Conservation (phyloP, 768 basidiomycete species). For the Suillus plorans region DNA sequence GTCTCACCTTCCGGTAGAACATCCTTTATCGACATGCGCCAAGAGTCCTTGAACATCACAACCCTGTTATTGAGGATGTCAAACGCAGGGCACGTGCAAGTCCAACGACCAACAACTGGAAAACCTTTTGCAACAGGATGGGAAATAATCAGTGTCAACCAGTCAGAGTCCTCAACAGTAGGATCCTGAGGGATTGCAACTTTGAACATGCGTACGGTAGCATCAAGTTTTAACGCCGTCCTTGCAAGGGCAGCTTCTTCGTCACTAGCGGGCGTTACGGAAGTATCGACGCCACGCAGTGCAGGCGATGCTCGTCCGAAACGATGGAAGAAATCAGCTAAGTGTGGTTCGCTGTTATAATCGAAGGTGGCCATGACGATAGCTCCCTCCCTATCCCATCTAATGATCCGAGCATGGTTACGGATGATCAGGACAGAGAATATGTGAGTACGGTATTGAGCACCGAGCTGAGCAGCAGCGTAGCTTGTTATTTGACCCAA, state of each 20-base stretch:
- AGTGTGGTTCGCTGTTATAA: conserved; percentile 13
- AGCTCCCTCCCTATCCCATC: conserved; percentile 17
- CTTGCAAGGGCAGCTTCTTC: conserved; percentile 6
- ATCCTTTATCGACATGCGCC: background rate
- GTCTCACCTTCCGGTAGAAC: conserved; percentile 3
- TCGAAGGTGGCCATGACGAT: conserved; percentile 19
- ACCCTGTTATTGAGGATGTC: background rate
- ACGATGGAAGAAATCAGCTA: conserved; percentile 24
- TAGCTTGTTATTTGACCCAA: conserved; percentile 20
- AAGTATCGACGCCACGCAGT: conserved; percentile 24
- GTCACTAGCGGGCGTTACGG: conserved; percentile 13
- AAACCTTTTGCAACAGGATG: background rate
- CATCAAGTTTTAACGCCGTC: background rate
- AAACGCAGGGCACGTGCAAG: background rate
- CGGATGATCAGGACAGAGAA: conserved; percentile 17
- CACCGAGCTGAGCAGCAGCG: conserved; percentile 15
- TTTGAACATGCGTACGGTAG: background rate
- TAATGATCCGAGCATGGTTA: conserved; percentile 10
- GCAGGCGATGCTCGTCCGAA: conserved; percentile 17
- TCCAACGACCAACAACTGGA: background rate
- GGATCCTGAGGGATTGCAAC: background rate
- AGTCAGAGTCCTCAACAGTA: background rate
- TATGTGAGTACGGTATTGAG: conserved; percentile 19
- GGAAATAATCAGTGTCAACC: background rate
- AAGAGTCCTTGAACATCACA: conserved; percentile 9